These are phyloP conservation scores for Globisporangium okanoganense DNA, from an alignment of 352 stramenopile genomes.

Conservation along the genomic window DNA sequence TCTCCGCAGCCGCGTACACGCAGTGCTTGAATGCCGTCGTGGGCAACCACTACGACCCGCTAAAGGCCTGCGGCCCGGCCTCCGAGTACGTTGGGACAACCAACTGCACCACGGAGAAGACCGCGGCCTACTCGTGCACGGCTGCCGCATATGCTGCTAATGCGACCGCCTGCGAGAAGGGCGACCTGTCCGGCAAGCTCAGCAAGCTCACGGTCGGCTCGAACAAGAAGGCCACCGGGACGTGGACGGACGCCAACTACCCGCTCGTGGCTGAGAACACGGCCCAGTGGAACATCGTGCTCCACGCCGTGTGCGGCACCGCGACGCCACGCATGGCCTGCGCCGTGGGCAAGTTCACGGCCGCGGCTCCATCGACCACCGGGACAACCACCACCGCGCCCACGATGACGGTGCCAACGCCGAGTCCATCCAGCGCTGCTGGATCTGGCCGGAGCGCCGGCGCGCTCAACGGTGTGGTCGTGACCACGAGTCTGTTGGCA, in stretches of 20 bases:
- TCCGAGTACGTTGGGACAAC: slow-evolving; percentile 25
- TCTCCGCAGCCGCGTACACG: slow-evolving; percentile 16
- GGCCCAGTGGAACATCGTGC: slow-evolving; percentile 54
- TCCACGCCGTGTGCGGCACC: slow-evolving; percentile 54
- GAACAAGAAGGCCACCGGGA: slow-evolving; percentile 15
- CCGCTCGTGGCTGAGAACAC: slow-evolving; percentile 35
- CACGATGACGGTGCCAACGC: not conserved
- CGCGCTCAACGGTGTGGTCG: slow-evolving; percentile 6
- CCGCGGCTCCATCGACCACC: not conserved
- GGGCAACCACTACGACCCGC: slow-evolving; percentile 41
- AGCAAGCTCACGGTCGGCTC: slow-evolving; percentile 28
- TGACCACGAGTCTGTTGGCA: slow-evolving; percentile 3
- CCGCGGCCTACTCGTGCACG: slow-evolving; percentile 25
- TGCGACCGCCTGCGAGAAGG: slow-evolving; percentile 28
- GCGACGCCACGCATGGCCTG: slow-evolving; percentile 43
- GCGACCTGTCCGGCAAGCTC: slow-evolving; percentile 41
- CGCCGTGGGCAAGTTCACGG: slow-evolving; percentile 24
- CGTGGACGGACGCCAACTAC: slow-evolving; percentile 47
- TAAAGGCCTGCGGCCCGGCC: slow-evolving; percentile 26
- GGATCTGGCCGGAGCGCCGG: not conserved
- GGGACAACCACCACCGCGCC: not conserved
- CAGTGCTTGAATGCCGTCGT: slow-evolving; percentile 21
- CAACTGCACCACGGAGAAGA: slow-evolving; percentile 12
- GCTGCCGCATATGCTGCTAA: slow-evolving; percentile 22
- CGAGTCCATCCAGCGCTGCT: not conserved